Evolutionary conservation across 768 basidiomycete species (phyloP).

Genomic region (Terana coerulea): DNA sequence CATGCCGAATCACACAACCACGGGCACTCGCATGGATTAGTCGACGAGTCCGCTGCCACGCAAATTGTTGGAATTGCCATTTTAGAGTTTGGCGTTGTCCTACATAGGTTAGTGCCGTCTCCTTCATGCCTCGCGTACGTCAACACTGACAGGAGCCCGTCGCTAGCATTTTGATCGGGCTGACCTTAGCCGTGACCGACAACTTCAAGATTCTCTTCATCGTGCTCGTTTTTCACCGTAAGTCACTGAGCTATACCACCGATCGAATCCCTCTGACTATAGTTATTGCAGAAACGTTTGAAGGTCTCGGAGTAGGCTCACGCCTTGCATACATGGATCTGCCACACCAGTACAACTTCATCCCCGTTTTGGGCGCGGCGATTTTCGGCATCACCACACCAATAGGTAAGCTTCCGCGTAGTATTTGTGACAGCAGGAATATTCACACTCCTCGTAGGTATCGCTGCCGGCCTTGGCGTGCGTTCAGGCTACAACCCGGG

Average conservation of each 20-base stretch:
- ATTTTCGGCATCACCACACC: constrained; percentile 81
- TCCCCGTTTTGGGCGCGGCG: constrained; percentile 57
- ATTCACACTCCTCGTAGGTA: constrained; percentile 43
- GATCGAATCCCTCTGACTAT: neutral
- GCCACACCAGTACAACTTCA: constrained; percentile 46
- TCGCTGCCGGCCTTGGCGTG: constrained; percentile 84
- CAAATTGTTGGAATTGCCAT: constrained; percentile 87
- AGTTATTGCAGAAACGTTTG: constrained; percentile 72
- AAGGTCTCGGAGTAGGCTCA: constrained; percentile 90
- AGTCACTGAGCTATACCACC: constrained; percentile 27
- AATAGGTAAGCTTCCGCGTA: constrained; percentile 36
- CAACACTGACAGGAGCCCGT: neutral
- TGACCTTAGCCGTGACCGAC: constrained; percentile 84
- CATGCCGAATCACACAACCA: neutral
- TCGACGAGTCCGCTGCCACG: constrained; percentile 36
- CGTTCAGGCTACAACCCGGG: constrained; percentile 73
- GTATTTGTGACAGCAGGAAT: neutral
- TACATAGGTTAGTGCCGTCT: constrained; percentile 59
- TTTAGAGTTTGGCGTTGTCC: constrained; percentile 88
- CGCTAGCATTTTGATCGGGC: constrained; percentile 74
- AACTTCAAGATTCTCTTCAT: constrained; percentile 81
- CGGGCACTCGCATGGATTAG: constrained; percentile 3
- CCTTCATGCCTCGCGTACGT: neutral
- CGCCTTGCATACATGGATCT: constrained; percentile 77
- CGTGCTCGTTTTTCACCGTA: constrained; percentile 90